Evolutionary conservation across 2,329 filamentous ascomycete species (phyloP), one percentile per base, ranked within the genome.

Genomic region (Ilyonectria sp.): DNA sequence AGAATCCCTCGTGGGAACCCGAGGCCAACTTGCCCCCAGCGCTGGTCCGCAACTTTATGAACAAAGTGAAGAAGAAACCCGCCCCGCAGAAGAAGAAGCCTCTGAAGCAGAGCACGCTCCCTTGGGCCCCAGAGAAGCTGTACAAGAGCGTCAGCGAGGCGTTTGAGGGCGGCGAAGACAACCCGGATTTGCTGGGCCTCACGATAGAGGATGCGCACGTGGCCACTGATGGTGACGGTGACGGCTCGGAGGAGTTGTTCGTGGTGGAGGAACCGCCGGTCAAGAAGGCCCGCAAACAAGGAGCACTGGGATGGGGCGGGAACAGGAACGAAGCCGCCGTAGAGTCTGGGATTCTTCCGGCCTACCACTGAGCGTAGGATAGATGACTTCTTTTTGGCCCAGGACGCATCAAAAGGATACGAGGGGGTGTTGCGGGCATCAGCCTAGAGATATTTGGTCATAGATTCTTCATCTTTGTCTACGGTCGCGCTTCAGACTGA

Each of bases 1-100:
- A 89, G 72, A 89, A 90, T 61, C 86, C 86, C 0, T 86, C 87
- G 0, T 90, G 88, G 88, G 88, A 90, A 71, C 87, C 87, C 0
- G 83, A 85, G 68, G 82, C 82, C 4, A 87, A 89, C 59, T 82
- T 90, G 2, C 76, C 85, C 0, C 63, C 74, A 0, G 65, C 65
- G 0, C 72, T 89, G 44, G 78, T 88, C 1, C 78, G 75, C 7
- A 77, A 77, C 2, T 90, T 85, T 63, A 65, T 77, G 9, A 82
- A 80, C 55, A 70, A 71, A 13, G 60, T 50, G 3, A 77, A 71
- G 21, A 76, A 74, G 52, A 69, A 67, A 5, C 59, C 60, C 0
- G 8, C 49, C 11, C 59, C 47, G 2, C 26, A 63, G 1, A 72
- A 60, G 46, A 74, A 73, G 58, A 69, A 69, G 21, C 46, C 53